Evolutionary conservation across 2,329 filamentous ascomycete species (phyloP), one percentile per base, ranked within the genome.

Genomic region (Colletotrichum horii): DNA sequence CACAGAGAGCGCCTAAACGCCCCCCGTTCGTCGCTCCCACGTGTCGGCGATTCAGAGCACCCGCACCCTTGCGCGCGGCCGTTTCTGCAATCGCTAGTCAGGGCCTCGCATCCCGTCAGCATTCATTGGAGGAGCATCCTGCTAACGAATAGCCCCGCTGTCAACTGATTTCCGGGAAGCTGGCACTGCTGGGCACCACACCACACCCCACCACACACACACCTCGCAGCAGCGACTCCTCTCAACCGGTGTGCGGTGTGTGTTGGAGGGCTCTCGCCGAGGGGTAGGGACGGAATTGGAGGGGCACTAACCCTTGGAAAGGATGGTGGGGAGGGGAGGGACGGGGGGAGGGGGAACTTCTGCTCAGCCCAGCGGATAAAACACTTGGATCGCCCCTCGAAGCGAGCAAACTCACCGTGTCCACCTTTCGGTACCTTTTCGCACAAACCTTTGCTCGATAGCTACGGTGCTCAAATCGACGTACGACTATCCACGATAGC

Each of bases 1-100:
- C 43, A 52, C n/a, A 52, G 9, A 0, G 0, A 0, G 43, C 43
- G 0, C 43, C 22, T n/a, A n/a, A 48, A 48, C 19, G 38, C 38
- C 38, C 36, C 36, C n/a, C n/a, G n/a, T 52, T 52, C 43, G 43
- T 52, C 43, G n/a, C n/a, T 52, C n/a, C 43, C 43, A 22, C 43
- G n/a, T 52, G 43, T 52, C n/a, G n/a, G 43, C 43, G n/a, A 52
- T 52, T 52, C 43, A 52, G n/a, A 52, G 43, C 43, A 52, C 6
- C n/a, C 43, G 43, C 43, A 52, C 6, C n/a, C 43, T 22, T 22
- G 43, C 43, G 43, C 43, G 6, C 6, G n/a, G n/a, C 43, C n/a
- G 43, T 4, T 52, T 52, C 43, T 52, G 43, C 43, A 52, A 22
- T 52, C n/a, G 43, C 43, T 52, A 52, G 43, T 52, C 43, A 52